Conservation (phyloP, 2,329 filamentous ascomycete genomes). For the Hypoxylon sp. region DNA sequence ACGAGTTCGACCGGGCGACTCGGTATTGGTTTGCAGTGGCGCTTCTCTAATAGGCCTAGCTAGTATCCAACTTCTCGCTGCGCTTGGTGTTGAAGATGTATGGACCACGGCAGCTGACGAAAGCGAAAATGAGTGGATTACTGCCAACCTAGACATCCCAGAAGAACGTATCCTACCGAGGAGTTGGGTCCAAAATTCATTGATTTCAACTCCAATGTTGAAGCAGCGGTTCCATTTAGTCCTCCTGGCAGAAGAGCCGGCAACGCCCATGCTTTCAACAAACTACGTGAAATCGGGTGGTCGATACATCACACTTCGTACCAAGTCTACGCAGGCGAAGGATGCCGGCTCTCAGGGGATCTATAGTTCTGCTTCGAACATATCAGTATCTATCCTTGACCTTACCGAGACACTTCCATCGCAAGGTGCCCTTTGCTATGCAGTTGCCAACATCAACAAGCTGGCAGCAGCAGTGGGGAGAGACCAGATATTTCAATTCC, state of each 20-base stretch:
- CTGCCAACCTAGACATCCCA: background rate
- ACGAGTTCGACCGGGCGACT: background rate
- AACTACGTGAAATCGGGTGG: constrained; percentile 14
- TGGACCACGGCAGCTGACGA: constrained; percentile 24
- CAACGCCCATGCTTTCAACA: background rate
- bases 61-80: constrained; percentile 8
- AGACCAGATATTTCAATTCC: constrained; percentile 10
- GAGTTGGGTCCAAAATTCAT: constrained; percentile 20
- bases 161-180: constrained; percentile 21
- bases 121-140: constrained; percentile 16
- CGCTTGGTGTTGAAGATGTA: constrained; percentile 8
- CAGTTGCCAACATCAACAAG: no score
- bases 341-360: no score
- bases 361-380: no score
- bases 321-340: no score
- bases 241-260: background rate
- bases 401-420: no score
- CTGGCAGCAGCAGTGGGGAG: background rate
- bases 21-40: constrained; percentile 18
- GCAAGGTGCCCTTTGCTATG: no score
- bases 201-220: background rate
- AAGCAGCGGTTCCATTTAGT: constrained; percentile 18
- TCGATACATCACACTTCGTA: constrained; percentile 12
- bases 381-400: no score
- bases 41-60: background rate